These are phyloP conservation scores for Hordeum pubiflorum DNA, from an alignment of 202 grass and related monocot genomes.

Conservation along the genomic window DNA sequence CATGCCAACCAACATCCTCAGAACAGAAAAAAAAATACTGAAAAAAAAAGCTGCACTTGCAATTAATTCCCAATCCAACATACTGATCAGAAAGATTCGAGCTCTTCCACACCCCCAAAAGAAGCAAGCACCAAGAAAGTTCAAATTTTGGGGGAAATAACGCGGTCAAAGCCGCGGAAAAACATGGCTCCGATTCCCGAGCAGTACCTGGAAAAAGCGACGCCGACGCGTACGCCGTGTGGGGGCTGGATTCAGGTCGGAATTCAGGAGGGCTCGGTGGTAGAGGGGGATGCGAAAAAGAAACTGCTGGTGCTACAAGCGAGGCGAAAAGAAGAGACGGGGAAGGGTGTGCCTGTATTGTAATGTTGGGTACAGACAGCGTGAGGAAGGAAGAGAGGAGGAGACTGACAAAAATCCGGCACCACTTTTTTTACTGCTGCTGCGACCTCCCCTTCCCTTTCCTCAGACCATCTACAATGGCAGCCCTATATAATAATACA, in stretches of 20 bases:
- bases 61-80: conserved; percentile 16
- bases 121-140: conserved; percentile 1
- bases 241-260: conserved; percentile 1
- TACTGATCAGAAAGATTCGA: conserved; percentile 13
- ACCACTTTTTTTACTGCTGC: conserved; percentile 26
- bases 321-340: not conserved
- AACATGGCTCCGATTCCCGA: not conserved
- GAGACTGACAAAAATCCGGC: conserved; percentile 48
- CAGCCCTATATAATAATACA: too few species aligned
- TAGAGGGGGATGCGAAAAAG: not conserved
- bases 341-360: not conserved
- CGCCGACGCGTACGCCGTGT: not conserved
- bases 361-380: conserved; percentile 23
- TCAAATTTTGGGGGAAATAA: conserved; percentile 26
- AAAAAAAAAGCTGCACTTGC: not conserved
- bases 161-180: conserved; percentile 27
- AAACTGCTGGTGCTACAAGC: not conserved
- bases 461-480: not conserved
- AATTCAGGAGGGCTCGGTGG: not conserved
- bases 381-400: not conserved
- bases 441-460: not conserved
- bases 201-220: conserved; percentile 20
- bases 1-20: conserved; percentile 29
- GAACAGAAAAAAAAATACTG: conserved; percentile 12
- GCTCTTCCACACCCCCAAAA: not conserved